These are phyloP conservation scores for Boletellus ananas DNA, from an alignment of 768 basidiomycete genomes.

Conservation along the genomic window DNA sequence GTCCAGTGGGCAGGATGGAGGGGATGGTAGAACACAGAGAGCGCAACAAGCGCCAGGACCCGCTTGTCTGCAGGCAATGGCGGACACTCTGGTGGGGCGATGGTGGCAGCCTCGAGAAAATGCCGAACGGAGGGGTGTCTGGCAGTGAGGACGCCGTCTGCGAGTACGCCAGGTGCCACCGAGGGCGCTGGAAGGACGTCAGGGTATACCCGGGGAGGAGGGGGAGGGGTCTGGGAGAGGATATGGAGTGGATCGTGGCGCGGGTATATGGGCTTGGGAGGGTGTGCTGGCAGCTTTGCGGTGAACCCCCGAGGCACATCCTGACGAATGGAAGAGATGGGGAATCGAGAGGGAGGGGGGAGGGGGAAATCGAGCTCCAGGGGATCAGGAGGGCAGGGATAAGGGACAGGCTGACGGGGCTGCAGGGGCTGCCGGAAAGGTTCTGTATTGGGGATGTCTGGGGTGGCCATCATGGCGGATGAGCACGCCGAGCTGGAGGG, in stretches of 20 bases:
- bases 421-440: constrained; percentile 14
- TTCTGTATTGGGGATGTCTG: not conserved
- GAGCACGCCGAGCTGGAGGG: constrained; percentile 9
- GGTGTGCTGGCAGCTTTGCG: constrained; percentile 19
- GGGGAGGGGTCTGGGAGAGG: constrained; percentile 21
- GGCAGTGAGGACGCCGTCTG: constrained; percentile 42
- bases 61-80: constrained; percentile 37
- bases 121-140: constrained; percentile 46
- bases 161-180: constrained; percentile 35
- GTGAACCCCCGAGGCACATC: constrained; percentile 21
- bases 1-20: constrained; percentile 57
- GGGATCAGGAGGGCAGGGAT: constrained; percentile 13
- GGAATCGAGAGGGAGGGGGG: constrained; percentile 27
- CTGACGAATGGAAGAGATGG: constrained; percentile 38
- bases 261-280: constrained; percentile 26
- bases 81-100: constrained; percentile 39
- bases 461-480: constrained; percentile 19
- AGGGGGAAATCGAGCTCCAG: constrained; percentile 25
- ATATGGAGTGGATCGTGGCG: constrained; percentile 33
- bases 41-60: constrained; percentile 56
- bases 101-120: constrained; percentile 42
- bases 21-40: constrained; percentile 53
- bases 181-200: constrained; percentile 18
- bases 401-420: constrained; percentile 10
- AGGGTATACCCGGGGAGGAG: constrained; percentile 20